Evolutionary conservation across 345 rosid species (phyloP).

Genomic region (Leavenworthia alabamica): DNA sequence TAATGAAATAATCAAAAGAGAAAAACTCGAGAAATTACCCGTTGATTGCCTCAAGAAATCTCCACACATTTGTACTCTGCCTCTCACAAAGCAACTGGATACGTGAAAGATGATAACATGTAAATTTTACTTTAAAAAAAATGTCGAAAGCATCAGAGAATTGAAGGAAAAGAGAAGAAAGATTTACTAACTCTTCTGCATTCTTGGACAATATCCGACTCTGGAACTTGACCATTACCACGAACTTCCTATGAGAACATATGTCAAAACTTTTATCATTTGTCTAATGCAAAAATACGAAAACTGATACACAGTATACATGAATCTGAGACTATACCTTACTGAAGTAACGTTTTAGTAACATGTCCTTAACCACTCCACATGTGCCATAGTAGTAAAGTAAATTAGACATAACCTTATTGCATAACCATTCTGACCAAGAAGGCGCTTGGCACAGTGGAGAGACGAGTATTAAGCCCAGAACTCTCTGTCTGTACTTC

Average conservation of each 20-base stretch:
- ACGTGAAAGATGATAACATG: constrained; percentile 11
- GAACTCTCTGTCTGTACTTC: constrained; percentile 82
- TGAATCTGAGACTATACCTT: constrained; percentile 46
- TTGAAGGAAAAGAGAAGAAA: constrained; percentile 1
- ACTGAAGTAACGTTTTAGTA: constrained; percentile 83
- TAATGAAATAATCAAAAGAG: neutral
- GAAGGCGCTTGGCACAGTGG: constrained; percentile 92
- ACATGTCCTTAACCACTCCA: constrained; percentile 79
- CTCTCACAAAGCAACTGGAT: constrained; percentile 75
- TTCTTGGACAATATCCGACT: constrained; percentile 68
- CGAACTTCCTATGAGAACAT: constrained; percentile 64
- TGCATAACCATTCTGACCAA: constrained; percentile 89
- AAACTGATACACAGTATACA: constrained; percentile 3
- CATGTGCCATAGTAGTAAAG: constrained; percentile 93
- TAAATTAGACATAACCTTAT: constrained; percentile 81
- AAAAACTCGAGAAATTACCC: constrained; percentile 39
- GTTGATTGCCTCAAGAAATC: constrained; percentile 78
- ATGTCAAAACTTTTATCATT: constrained; percentile 24
- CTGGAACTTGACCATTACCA: constrained; percentile 68
- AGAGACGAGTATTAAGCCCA: constrained; percentile 88
- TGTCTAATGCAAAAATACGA: neutral
- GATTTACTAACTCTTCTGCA: constrained; percentile 68
- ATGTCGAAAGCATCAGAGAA: neutral
- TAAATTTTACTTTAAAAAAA: constrained; percentile 5
- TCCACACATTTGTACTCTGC: constrained; percentile 73